Base-by-base conservation (phyloP, 495 filamentous ascomycete genomes). In the Pseudoneurospora amorphoporcata region DNA sequence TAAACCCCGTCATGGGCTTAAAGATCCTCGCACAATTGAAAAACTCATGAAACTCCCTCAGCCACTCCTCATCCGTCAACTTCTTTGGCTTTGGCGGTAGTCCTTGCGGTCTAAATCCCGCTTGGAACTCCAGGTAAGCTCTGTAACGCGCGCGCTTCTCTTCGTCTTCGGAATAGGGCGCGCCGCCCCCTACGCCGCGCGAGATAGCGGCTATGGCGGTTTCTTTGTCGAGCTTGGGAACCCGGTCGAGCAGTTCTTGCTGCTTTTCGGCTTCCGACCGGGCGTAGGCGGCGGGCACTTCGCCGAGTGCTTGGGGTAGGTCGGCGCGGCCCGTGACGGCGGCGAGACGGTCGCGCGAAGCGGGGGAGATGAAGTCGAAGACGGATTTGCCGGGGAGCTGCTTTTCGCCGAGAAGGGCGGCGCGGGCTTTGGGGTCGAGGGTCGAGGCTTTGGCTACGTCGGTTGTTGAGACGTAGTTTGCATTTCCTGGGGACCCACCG, bases 371-470 rank as follows among this genome's bases (percentile, higher is more conserved):
- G 83, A 91, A 98, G 80, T 98, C 94, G 79, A 98, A 99, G 41
- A 99, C 90, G 1, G 95, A 98, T 80, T 98, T 97, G 10, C 93
- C 92, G 4, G 94, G 94, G 1, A 99, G 83, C 53, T 90, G 88
- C 38, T 88, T 84, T 80, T 98, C 95, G 23, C 94, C 94, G 0
- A 99, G 84, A 12, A 97, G 83, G 17, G 90, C 89, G 12, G 94
- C 95, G 75, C 95, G 88, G 39, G 93, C 84, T 73, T 86, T 91
- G 4, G 95, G 92, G 79, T 97, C 88, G 9, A 98, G 87, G 8
- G 85, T 88, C 0, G 92, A 94, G 9, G 90, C 83, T 79, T 90
- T 91, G 16, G 93, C 92, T 0, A 90, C 90, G 71, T 93, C 90
- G 42, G 90, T 86, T 14, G 92, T 88, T 39, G 93, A 94, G 53